Base-by-base conservation (phyloP, 495 filamentous ascomycete genomes). In the Aspergillus heteromorphus region DNA sequence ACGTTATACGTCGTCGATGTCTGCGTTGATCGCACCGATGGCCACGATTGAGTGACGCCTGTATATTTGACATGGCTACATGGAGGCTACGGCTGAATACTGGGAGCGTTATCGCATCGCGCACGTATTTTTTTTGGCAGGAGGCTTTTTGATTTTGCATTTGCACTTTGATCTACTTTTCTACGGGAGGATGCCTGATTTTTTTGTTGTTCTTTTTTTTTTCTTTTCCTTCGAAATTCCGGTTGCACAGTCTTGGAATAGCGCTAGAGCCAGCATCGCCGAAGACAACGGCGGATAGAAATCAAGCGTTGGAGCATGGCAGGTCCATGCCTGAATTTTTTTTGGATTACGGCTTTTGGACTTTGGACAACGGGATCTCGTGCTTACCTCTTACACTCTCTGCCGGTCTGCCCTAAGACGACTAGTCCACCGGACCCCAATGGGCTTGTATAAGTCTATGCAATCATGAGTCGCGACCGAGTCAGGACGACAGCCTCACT, bases 261-360 rank as follows among this genome's bases (percentile, higher is more conserved):
- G 0, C 18, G 5, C 27, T 48, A 48, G 43, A 48, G 30, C 18
- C 11, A 38, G 27, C n/a, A 57, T 48, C 25, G 49, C 31, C 48
- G 21, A 30, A n/a, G 18, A 31, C 10, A 36, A n/a, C n/a, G 30
- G 30, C 18, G 11, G 1, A 57, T 57, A 57, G 55, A 57, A 48
- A 14, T 41, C 43, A 34, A 43, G 49, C 25, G 36, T n/a, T n/a
- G n/a, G 11, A 18, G 47, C 49, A 57, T 57, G 49, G 55, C 49
- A 23, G 55, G 55, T 16, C 48, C 49, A 53, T 57, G 55, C 43
- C n/a, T n/a, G n/a, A n/a, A n/a, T n/a, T n/a, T n/a, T n/a, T n/a
- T n/a, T n/a, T n/a, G n/a, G n/a, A 34, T 34, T 34, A 34, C 30
- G 7, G 9, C 30, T 30, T 30, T 34, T 8, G 9, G 9, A 8